Base-by-base conservation (phyloP, 148 eudicot species). In the Amaranthus cruentus region DNA sequence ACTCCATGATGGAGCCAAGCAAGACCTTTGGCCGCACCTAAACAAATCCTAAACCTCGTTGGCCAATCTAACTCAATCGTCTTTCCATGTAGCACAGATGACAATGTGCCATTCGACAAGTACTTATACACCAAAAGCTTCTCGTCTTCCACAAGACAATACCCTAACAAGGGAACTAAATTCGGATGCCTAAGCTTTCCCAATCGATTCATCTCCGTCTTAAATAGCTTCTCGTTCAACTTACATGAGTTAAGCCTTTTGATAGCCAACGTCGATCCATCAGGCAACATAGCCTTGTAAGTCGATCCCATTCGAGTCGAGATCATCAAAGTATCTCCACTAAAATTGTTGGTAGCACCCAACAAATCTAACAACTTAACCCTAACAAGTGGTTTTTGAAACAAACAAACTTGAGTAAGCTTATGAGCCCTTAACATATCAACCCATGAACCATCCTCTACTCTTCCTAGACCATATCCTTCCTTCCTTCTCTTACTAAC, bases 1-100 rank as follows among this genome's bases (percentile, higher is more conserved):
- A 83, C 85, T 44, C 93, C 96, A 69, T 93, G 96, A 76, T 89
- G 98, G 73, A 93, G 96, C 98, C 98, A 93, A 65, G 98, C 96
- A 75, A 93, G 90, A 75, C 98, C 98, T 71, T 88, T 84, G n/a
- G 96, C 93, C 46, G 96, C 90, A 46, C 98, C 98, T 47, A 93
- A 78, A 66, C 86, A 87, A 62, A 90, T 90, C 67, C 87, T 93
- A 77, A 93, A 87, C 87, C 96, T 80, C 21, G 86, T 84, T 10
- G 87, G 82, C 98, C 98, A 93, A 73, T 93, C 98, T 83, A 90
- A 77, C 10, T 9, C 69, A 11, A 78, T 74, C 4, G 80, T 62
- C 62, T 75, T 78, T 13, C 86, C 90, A 67, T 79, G 75, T 78
- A 93, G 62, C 72, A 82, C 60, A 2, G 93, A 87, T 70, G 73